Evolutionary conservation across 2,329 filamentous ascomycete species (phyloP), one percentile per base, ranked within the genome.

Genomic region (Sclerotinia trifoliorum): DNA sequence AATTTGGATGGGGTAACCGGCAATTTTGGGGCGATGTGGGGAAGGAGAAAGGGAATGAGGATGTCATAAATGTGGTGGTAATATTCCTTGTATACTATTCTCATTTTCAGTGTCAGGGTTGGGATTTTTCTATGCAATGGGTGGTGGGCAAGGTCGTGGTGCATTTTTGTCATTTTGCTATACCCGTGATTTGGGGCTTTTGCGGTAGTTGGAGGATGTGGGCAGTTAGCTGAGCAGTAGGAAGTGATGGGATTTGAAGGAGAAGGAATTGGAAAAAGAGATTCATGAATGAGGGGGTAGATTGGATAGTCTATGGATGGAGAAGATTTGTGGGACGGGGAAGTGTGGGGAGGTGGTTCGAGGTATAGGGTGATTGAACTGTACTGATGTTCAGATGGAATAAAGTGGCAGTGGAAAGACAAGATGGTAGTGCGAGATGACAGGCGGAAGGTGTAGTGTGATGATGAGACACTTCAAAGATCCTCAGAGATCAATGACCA

Each of bases 31-130:
- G 17, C 19, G 8, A 35, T 21, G n/a, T 24, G 26, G 54, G 46
- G 21, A 15, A 26, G 35, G 55, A 39, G 35, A 29, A 62, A n/a
- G 29, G n/a, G 46, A 29, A 62, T 19, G 46, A 29, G 60, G 48
- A 13, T 51, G 29, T 51, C 29, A 51, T 62, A 39, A 51, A 29
- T 51, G 32, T 62, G 60, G 60, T 62, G 32, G 60, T 62, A 51
- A 62, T 62, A 62, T 51, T 51, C 46, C n/a, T 51, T 62, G 60
- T 62, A 62, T 62, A 62, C 46, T 62, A 62, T 62, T 62, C 60
- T 39, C 46, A 39, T 39, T 62, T 19, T 39, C 15, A 35, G 26
- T 51, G 46, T 61, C 24, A 51, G 46, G 60, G 46, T 19, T 24
- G 32, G 46, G n/a, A 13, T 62, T 51, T 62, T 51, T 32, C 21